A percentile compares a stretch with the other conserved stretches of the same genome.
phyloP scores from a whole-genome alignment of 768 basidiomycete genomes.

The Calocybe gangraenosa region DNA sequence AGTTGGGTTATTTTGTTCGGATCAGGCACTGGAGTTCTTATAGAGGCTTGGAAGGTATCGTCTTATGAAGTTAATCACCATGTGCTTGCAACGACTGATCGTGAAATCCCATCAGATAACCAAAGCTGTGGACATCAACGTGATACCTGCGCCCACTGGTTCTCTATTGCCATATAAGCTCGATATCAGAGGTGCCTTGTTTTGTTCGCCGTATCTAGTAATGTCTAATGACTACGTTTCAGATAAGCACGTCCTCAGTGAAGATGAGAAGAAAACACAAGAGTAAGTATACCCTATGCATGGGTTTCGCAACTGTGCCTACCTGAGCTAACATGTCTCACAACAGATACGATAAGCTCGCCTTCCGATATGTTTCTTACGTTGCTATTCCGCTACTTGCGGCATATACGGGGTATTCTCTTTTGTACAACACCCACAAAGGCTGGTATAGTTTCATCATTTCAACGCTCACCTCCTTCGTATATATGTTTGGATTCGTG shows the following conservation, averaged over 20 bases:
- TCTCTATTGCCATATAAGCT: slow-evolving; percentile 75
- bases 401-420: slow-evolving; percentile 75
- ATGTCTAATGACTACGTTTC: slow-evolving; percentile 14
- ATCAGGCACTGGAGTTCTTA: slow-evolving; percentile 73
- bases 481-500: slow-evolving; percentile 98
- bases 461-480: slow-evolving; percentile 87
- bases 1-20: slow-evolving; percentile 97
- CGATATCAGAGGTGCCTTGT: slow-evolving; percentile 67
- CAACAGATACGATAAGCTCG: slow-evolving; percentile 80
- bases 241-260: slow-evolving; percentile 95
- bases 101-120: slow-evolving; percentile 51
- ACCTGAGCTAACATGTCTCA: slow-evolving; percentile 4
- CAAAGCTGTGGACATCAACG: slow-evolving; percentile 83
- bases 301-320: neutral
- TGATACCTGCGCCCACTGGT: slow-evolving; percentile 59
- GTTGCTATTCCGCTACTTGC: slow-evolving; percentile 79
- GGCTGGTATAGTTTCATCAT: slow-evolving; percentile 98
- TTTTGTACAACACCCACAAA: slow-evolving; percentile 78
- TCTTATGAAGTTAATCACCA: neutral
- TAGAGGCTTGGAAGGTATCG: slow-evolving; percentile 91
- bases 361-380: slow-evolving; percentile 93
- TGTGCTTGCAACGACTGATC: neutral
- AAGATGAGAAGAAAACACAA: slow-evolving; percentile 97
- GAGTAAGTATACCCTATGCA: slow-evolving; percentile 49
- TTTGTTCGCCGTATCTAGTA: slow-evolving; percentile 12